These are phyloP conservation scores for Oryza rufipogon DNA, from an alignment of 176 grass and related monocot species.

Conservation along the genomic window DNA sequence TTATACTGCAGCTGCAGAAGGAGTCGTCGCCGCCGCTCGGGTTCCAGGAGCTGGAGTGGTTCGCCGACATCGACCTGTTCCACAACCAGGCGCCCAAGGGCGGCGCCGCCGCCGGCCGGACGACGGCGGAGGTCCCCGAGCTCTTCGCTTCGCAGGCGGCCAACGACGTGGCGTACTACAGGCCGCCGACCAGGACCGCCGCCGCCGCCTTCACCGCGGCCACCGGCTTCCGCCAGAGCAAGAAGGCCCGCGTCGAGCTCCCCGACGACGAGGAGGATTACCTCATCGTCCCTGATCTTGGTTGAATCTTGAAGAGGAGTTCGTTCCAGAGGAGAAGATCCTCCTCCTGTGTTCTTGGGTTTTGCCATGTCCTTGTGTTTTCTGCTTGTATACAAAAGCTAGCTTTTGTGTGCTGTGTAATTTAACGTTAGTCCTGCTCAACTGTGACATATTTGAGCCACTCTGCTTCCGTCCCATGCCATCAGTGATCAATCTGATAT, in stretches of 20 bases:
- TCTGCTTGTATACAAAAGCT: conserved; percentile 32
- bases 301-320: conserved; percentile 23
- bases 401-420: conserved; percentile 5
- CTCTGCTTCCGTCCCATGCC: background rate
- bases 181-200: conserved; percentile 32
- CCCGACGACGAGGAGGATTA: conserved; percentile 84
- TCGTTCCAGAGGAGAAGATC: background rate
- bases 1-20: conserved; percentile 54
- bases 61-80: conserved; percentile 76
- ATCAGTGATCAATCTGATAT: background rate
- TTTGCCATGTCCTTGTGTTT: conserved; percentile 15
- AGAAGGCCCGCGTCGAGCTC: conserved; percentile 76
- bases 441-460: conserved; percentile 8
- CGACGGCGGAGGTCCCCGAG: conserved; percentile 70
- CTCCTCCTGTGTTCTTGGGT: conserved; percentile 24
- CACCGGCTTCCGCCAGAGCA: conserved; percentile 51
- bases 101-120: conserved; percentile 13
- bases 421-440: conserved; percentile 19
- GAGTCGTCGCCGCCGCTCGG: conserved; percentile 66
- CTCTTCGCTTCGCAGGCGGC: conserved; percentile 49
- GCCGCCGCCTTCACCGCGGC: conserved; percentile 1
- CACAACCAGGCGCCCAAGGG: conserved; percentile 58
- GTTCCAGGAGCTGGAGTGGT: conserved; percentile 82
- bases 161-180: conserved; percentile 49
- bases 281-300: conserved; percentile 90